Conservation (phyloP, 805 yeast species). For the Pichia nakasei region DNA sequence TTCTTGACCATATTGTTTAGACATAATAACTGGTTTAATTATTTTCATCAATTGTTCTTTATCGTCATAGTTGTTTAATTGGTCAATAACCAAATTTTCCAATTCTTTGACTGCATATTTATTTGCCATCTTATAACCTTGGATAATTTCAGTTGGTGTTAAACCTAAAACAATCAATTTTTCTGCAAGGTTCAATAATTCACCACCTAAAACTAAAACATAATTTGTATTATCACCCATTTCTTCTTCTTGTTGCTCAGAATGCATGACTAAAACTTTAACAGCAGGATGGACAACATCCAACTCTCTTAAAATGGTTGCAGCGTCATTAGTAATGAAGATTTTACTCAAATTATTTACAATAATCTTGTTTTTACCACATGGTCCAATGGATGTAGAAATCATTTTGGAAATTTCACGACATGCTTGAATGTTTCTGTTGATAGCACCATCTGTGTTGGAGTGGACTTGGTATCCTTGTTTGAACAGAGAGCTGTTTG, state of each 20-base stretch:
- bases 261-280: slow-evolving; percentile 89
- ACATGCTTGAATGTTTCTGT: slow-evolving; percentile 87
- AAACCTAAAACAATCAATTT: slow-evolving; percentile 77
- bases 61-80: slow-evolving; percentile 48
- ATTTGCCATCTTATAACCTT: slow-evolving; percentile 86
- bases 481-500: slow-evolving; percentile 88
- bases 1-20: slow-evolving; percentile 90
- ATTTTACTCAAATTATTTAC: slow-evolving; percentile 82
- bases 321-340: slow-evolving; percentile 94
- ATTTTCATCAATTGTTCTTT: slow-evolving; percentile 56
- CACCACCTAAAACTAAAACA: slow-evolving; percentile 89
- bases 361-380: slow-evolving; percentile 93
- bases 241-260: slow-evolving; percentile 93
- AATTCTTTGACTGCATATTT: slow-evolving; percentile 62
- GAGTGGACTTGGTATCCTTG: slow-evolving; percentile 86
- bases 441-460: slow-evolving; percentile 90
- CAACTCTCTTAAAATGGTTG: slow-evolving; percentile 87
- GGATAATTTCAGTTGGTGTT: slow-evolving; percentile 85
- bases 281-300: slow-evolving; percentile 98
- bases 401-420: slow-evolving; percentile 89
- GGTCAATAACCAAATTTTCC: slow-evolving; percentile 54
- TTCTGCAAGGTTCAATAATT: slow-evolving; percentile 77
- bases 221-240: slow-evolving; percentile 96
- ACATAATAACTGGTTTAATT: slow-evolving; percentile 78
- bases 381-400: slow-evolving; percentile 92